Conservation (phyloP, 768 basidiomycete genomes). For the Tylopilus rubrobrunneus region DNA sequence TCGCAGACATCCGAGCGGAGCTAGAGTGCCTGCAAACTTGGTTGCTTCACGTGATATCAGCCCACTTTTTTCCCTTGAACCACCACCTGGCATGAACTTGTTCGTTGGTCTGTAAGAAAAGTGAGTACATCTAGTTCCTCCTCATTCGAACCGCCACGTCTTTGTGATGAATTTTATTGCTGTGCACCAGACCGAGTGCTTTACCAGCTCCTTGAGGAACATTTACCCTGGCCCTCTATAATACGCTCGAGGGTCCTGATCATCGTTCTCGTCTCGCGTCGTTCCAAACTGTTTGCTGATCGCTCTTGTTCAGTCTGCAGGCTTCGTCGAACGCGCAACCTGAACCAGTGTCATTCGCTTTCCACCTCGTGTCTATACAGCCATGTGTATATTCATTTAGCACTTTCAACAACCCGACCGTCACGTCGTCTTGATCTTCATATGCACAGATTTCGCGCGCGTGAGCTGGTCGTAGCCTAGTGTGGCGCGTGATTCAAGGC, state of each 20-base stretch:
- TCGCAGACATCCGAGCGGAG: too few relatives aligned
- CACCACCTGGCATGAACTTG: too few relatives aligned
- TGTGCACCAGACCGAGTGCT: conserved; percentile 37
- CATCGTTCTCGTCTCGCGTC: not conserved
- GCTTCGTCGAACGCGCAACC: not conserved
- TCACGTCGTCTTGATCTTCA: conserved; percentile 64
- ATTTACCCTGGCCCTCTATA: conserved; percentile 27
- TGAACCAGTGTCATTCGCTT: not conserved
- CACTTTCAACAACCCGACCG: too few relatives aligned
- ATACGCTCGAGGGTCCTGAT: conserved; percentile 36
- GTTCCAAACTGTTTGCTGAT: conserved; percentile 1
- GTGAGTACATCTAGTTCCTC: not conserved
- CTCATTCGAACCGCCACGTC: not conserved
- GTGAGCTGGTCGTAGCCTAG: conserved; percentile 85
- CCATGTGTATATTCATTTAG: not conserved
- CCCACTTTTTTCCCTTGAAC: not conserved
- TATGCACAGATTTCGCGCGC: conserved; percentile 73
- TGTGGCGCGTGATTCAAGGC: too few relatives aligned
- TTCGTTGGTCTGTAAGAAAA: not conserved
- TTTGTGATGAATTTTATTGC: conserved; percentile 31
- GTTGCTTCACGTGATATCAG: not conserved
- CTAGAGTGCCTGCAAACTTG: too few relatives aligned
- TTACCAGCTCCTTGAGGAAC: conserved; percentile 29
- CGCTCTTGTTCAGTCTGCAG: not conserved
- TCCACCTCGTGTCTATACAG: not conserved